These are phyloP conservation scores for Alternaria atra DNA, from an alignment of 2,329 filamentous ascomycete species.

Conservation along the genomic window DNA sequence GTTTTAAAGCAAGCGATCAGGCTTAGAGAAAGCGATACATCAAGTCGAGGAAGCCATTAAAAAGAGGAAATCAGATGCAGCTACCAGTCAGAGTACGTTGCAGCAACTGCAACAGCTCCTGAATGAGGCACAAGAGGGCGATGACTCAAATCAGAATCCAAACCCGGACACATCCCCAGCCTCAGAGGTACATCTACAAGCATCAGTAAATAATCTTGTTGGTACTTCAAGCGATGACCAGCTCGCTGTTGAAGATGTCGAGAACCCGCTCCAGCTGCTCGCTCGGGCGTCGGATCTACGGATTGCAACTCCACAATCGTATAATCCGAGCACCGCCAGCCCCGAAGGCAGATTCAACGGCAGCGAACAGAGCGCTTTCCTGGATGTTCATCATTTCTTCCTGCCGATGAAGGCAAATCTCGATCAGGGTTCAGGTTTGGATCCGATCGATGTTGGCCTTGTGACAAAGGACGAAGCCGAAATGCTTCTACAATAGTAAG, in stretches of 20 bases:
- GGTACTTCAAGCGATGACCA: conserved; percentile 49
- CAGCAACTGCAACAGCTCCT: conserved; percentile 61
- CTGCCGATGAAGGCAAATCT: conserved; percentile 69
- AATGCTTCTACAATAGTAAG: conserved; percentile 71
- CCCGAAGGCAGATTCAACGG: conserved; percentile 39
- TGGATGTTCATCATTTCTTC: conserved; percentile 71
- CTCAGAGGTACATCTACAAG: neutral
- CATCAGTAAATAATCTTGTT: conserved; percentile 35
- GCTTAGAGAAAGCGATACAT: conserved; percentile 76
- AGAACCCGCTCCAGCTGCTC: conserved; percentile 77
- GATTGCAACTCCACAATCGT: conserved; percentile 55
- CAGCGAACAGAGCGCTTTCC: conserved; percentile 52
- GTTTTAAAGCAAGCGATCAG: conserved; percentile 71
- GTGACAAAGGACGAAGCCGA: conserved; percentile 72
- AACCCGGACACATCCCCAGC: conserved; percentile 7
- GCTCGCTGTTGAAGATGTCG: conserved; percentile 74
- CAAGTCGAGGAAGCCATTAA: conserved; percentile 73
- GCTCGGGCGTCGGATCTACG: conserved; percentile 76
- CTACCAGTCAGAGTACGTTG: conserved; percentile 33
- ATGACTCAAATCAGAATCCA: conserved; percentile 8
- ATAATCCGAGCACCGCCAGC: conserved; percentile 36
- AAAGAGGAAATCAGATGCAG: conserved; percentile 41
- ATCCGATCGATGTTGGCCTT: conserved; percentile 75
- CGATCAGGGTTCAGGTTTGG: conserved; percentile 70
- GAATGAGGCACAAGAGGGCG: conserved; percentile 55